Conservation (phyloP, 306 rosid species). For the apple (Malus domestica) region DNA sequence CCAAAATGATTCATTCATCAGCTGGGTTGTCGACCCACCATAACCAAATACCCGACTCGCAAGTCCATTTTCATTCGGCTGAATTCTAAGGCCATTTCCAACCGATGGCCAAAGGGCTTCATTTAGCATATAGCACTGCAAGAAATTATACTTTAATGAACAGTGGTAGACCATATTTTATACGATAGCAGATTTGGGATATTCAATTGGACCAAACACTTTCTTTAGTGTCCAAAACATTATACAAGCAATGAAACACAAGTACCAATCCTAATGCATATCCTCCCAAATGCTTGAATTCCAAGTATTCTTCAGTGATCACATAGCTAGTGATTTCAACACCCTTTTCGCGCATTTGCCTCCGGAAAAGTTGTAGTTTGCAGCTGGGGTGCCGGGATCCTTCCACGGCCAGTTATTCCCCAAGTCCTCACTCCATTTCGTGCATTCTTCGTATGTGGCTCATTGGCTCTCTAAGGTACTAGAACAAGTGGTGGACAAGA, state of each 20-base stretch:
- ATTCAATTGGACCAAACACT: constrained; percentile 20
- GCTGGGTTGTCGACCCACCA: neutral
- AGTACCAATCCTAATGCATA: neutral
- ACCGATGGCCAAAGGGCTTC: no score
- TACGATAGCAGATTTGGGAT: constrained; percentile 17
- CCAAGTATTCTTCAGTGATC: constrained; percentile 19
- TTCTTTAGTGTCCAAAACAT: neutral
- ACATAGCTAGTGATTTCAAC: constrained; percentile 12
- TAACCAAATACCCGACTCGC: neutral
- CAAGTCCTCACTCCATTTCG: constrained; percentile 1
- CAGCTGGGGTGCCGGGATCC: neutral
- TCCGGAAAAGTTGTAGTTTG: neutral
- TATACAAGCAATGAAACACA: neutral
- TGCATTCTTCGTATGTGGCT: neutral
- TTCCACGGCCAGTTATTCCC: constrained; percentile 10
- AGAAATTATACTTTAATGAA: no score
- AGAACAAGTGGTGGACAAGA: neutral
- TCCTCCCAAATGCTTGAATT: constrained; percentile 6
- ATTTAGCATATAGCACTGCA: no score
- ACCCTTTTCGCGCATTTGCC: constrained; percentile 3
- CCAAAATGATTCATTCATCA: no score
- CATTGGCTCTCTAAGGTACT: constrained; percentile 5
- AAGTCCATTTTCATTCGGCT: neutral
- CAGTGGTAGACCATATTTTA: rapidly evolving
- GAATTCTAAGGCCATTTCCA: neutral